A percentile compares a stretch with the other conserved stretches of the same genome.
These are phyloP conservation scores for Blakeslea trispora DNA, from an alignment of 371 early-diverging fungal species.

Conservation along the genomic window DNA sequence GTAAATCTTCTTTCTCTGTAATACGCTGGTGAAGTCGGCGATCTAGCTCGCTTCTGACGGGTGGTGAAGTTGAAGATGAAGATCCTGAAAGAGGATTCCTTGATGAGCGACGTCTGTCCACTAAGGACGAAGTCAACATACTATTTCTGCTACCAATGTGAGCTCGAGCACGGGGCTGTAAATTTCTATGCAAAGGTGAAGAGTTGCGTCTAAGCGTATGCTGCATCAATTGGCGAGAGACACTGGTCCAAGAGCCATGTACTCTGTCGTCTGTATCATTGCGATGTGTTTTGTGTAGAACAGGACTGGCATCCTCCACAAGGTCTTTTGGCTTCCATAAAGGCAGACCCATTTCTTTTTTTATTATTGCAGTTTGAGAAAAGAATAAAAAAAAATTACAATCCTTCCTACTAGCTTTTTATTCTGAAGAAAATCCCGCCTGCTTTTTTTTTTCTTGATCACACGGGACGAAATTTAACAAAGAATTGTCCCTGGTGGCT, in stretches of 20 bases:
- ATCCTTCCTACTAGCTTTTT: too few species aligned
- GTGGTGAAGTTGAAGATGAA: slow-evolving; percentile 1
- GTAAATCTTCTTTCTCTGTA: slow-evolving; percentile 35
- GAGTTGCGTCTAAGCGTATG: not conserved
- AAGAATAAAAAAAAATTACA: not conserved
- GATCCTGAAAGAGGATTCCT: slow-evolving; percentile 1
- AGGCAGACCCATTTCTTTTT: slow-evolving; percentile 20
- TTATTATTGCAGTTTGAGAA: not conserved
- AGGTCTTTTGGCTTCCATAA: slow-evolving; percentile 24
- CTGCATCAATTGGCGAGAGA: slow-evolving; percentile 8
- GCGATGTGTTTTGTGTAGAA: not conserved
- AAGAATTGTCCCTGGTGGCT: too few species aligned
- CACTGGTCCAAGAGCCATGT: slow-evolving; percentile 5
- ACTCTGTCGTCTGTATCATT: slow-evolving; percentile 3
- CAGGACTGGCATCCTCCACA: not conserved
- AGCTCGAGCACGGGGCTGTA: slow-evolving; percentile 2
- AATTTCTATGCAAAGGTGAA: slow-evolving; percentile 3
- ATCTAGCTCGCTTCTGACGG: slow-evolving; percentile 27
- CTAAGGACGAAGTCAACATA: slow-evolving; percentile 16
- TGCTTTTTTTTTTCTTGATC: too few species aligned
- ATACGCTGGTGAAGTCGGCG: slow-evolving; percentile 32
- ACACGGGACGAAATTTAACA: too few species aligned
- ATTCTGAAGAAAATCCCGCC: too few species aligned
- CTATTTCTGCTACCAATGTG: slow-evolving; percentile 20
- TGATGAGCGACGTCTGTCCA: slow-evolving; percentile 18